A percentile compares a stretch with the other conserved stretches of the same genome.
Evolutionary conservation across 2,329 filamentous ascomycete genomes (phyloP).

Genomic region (Ploettnerulaceae sp.): DNA sequence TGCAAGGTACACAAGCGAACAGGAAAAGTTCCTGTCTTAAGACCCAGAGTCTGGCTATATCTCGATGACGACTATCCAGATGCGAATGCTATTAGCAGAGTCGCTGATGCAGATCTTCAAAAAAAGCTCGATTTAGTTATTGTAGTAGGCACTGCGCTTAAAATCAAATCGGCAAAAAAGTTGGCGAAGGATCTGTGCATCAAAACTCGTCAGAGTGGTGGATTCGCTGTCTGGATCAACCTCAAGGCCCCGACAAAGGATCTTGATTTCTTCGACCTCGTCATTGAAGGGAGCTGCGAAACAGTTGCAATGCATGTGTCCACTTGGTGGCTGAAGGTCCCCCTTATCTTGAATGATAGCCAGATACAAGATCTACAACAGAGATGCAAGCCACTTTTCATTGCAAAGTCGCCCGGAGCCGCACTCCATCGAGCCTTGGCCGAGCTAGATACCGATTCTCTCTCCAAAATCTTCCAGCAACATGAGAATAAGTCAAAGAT

Average conservation of each 20-base stretch:
- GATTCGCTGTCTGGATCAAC: slow-evolving; percentile 88
- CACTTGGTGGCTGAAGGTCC: slow-evolving; percentile 15
- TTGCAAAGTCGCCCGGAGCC: slow-evolving; percentile 13
- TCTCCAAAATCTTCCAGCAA: slow-evolving; percentile 13
- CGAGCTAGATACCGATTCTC: slow-evolving; percentile 11
- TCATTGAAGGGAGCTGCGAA: slow-evolving; percentile 83
- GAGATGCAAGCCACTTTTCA: slow-evolving; percentile 14
- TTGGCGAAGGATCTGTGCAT: slow-evolving; percentile 86
- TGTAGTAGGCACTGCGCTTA: slow-evolving; percentile 88
- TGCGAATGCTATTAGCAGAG: slow-evolving; percentile 84
- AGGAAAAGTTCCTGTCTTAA: slow-evolving; percentile 11
- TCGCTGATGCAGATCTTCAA: slow-evolving; percentile 76
- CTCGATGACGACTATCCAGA: slow-evolving; percentile 86
- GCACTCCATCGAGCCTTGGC: slow-evolving; percentile 11
- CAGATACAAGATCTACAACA: slow-evolving; percentile 16
- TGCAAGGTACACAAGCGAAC: slow-evolving; percentile 5
- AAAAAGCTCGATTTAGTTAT: slow-evolving; percentile 81
- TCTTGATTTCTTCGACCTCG: slow-evolving; percentile 79
- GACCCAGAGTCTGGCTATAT: slow-evolving; percentile 77
- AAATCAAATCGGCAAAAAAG: slow-evolving; percentile 81
- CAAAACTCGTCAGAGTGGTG: slow-evolving; percentile 70
- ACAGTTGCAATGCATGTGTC: slow-evolving; percentile 55
- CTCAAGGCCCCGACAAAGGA: slow-evolving; percentile 73
- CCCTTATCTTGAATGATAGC: slow-evolving; percentile 15
- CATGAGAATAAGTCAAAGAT: slow-evolving; percentile 12